Conservation (phyloP, 257 asterid genomes). For the Solanum clarkiae region DNA sequence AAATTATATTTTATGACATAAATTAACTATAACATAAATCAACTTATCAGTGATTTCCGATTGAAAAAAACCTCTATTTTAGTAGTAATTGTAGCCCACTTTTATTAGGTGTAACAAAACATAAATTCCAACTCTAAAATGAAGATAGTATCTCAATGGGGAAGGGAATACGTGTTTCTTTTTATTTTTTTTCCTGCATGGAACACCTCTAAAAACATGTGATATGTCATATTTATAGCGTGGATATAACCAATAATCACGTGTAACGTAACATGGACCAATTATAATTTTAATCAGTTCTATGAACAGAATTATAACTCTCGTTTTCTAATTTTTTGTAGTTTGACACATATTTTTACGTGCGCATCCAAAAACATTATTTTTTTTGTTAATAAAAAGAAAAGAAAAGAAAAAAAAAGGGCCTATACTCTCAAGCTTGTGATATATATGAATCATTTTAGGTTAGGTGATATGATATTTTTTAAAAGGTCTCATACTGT, state of each 20-base stretch:
- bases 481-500: neutral
- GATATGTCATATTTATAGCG: neutral
- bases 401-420: too few species aligned
- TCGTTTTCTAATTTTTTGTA: too few species aligned
- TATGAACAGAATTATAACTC: neutral
- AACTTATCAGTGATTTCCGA: too few species aligned
- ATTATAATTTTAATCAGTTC: neutral
- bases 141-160: neutral
- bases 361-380: neutral
- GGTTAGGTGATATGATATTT: neutral
- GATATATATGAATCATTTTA: neutral
- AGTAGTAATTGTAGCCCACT: neutral
- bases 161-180: neutral
- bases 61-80: too few species aligned
- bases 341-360: neutral
- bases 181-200: neutral
- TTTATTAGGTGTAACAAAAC: neutral
- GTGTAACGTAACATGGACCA: neutral
- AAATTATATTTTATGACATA: too few species aligned
- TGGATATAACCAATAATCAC: neutral
- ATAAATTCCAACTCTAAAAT: neutral
- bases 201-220: neutral
- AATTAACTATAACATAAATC: too few species aligned
- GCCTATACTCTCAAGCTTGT: neutral
- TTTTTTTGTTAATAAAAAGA: too few species aligned